Percentiles rank a stretch among this genome's conserved stretches.
Evolutionary conservation across 805 yeast genomes (phyloP).

Genomic region (Kregervanrija pseudodelftensis): DNA sequence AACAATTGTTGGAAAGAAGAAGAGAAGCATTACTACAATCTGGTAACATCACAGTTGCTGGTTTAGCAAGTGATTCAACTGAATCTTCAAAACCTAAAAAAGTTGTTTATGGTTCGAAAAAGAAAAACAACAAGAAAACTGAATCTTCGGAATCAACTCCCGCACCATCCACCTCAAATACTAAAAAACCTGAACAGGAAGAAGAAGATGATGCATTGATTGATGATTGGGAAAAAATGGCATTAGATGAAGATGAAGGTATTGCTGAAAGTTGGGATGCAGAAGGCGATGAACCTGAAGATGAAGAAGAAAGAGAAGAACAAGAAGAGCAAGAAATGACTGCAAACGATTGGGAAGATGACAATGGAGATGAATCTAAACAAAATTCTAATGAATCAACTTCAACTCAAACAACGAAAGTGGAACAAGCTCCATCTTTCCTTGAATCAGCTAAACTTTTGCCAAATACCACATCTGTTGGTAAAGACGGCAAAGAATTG

Average conservation of each 20-base stretch:
- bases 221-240: constrained; percentile 84
- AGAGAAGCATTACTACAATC: constrained; percentile 75
- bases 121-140: constrained; percentile 39
- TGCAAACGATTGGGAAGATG: constrained; percentile 26
- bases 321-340: constrained; percentile 26
- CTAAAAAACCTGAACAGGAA: constrained; percentile 31
- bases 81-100: constrained; percentile 22
- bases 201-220: constrained; percentile 39
- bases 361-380: constrained; percentile 16
- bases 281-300: constrained; percentile 28
- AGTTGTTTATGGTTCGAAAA: constrained; percentile 66
- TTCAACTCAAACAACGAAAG: constrained; percentile 18
- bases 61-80: constrained; percentile 36
- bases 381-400: constrained; percentile 22
- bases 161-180: not conserved
- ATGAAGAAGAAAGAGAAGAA: constrained; percentile 28
- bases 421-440: constrained; percentile 25
- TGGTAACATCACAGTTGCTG: constrained; percentile 69
- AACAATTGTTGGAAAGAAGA: constrained; percentile 79
- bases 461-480: constrained; percentile 15
- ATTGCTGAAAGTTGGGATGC: constrained; percentile 49
- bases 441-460: not conserved
- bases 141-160: constrained; percentile 4
- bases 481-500: constrained; percentile 38
- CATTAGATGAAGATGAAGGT: constrained; percentile 44